Percentiles rank a stretch among this genome's conserved stretches.
Evolutionary conservation across 805 yeast species (phyloP).

Genomic region (Hermanozyma aechmeae): DNA sequence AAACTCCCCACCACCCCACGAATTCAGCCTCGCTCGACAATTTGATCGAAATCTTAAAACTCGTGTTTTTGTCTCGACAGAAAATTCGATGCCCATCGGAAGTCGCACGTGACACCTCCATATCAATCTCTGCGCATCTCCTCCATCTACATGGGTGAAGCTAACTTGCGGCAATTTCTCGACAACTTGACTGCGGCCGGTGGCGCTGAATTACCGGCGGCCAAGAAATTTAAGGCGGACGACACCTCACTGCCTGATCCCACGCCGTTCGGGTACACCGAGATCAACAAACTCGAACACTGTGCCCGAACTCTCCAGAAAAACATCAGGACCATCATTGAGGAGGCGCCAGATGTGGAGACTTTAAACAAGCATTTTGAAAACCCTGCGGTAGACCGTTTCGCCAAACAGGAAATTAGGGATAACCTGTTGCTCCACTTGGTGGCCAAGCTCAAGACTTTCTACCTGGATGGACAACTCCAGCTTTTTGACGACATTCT

Average conservation of each 20-base stretch:
- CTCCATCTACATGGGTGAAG: too few species aligned
- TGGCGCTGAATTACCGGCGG: too few species aligned
- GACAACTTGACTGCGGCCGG: too few species aligned
- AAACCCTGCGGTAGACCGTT: constrained; percentile 25
- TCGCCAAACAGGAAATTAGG: constrained; percentile 40
- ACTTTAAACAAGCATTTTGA: constrained; percentile 27
- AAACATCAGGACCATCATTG: constrained; percentile 22
- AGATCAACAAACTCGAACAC: constrained; percentile 30
- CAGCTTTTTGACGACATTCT: constrained; percentile 47
- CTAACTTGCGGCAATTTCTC: too few species aligned
- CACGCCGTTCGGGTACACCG: constrained; percentile 20
- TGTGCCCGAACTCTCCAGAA: constrained; percentile 37
- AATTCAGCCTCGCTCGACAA: too few species aligned
- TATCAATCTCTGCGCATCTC: too few species aligned
- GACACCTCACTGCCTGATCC: background rate
- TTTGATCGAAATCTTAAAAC: too few species aligned
- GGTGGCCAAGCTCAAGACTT: constrained; percentile 50
- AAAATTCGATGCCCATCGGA: too few species aligned
- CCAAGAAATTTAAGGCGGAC: too few species aligned
- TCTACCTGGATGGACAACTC: constrained; percentile 40
- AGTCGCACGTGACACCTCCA: too few species aligned
- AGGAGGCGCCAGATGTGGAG: constrained; percentile 46
- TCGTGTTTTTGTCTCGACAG: too few species aligned
- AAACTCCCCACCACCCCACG: too few species aligned
- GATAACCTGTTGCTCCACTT: constrained; percentile 47